A percentile compares a stretch with the other conserved stretches of the same genome.
Evolutionary conservation across 23 red algal genomes (phyloP).

Genomic region (Gracilariopsis chorda): DNA sequence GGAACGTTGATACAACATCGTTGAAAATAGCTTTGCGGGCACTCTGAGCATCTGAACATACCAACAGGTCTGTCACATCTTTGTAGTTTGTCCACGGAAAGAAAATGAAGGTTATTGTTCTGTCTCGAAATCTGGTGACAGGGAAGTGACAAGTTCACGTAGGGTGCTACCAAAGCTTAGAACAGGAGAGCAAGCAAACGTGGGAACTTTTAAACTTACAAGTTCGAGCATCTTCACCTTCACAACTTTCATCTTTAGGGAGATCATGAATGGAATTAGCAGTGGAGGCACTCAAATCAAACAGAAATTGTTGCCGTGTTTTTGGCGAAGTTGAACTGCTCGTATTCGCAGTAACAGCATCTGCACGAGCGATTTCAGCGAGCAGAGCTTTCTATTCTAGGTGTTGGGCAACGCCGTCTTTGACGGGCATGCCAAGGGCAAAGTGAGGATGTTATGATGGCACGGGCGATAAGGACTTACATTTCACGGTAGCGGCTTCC

Average conservation of each 20-base stretch:
- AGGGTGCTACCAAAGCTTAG: too few species aligned
- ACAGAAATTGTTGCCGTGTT: neutral
- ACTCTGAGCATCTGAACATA: neutral
- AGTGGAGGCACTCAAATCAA: neutral
- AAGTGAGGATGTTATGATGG: neutral
- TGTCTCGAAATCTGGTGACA: too few species aligned
- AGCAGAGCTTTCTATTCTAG: neutral
- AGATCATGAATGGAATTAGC: neutral
- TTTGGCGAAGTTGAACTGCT: neutral
- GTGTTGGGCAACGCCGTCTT: neutral
- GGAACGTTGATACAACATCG: neutral
- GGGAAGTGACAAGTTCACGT: too few species aligned
- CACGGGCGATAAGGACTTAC: too few species aligned
- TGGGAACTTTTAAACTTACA: neutral
- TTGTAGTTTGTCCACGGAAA: too few species aligned
- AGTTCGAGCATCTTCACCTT: neutral
- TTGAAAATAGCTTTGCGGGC: neutral
- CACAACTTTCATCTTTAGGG: neutral
- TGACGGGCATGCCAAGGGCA: neutral
- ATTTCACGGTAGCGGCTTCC: neutral
- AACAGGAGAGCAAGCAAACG: neutral
- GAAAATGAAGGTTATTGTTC: too few species aligned
- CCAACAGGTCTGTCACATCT: neutral
- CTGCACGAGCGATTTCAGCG: neutral
- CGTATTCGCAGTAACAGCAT: neutral